These are phyloP conservation scores for Hymenoscyphus salicellus DNA, from an alignment of 2,329 filamentous ascomycete genomes.

Conservation along the genomic window DNA sequence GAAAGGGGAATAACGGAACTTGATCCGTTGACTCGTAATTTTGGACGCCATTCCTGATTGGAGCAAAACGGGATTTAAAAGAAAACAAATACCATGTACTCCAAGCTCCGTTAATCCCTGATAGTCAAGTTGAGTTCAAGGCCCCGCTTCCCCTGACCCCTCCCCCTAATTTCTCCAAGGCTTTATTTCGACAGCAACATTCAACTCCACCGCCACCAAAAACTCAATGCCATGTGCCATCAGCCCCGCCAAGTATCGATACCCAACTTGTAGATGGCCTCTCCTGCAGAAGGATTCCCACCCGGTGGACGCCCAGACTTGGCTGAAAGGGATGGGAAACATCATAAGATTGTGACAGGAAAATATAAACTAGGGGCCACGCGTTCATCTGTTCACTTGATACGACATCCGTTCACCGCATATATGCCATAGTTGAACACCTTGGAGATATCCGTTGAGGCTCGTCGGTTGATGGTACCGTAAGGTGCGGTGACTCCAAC, in stretches of 20 bases:
- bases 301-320: too few species aligned
- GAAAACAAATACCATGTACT: not conserved
- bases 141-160: too few species aligned
- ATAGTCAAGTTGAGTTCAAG: too few species aligned
- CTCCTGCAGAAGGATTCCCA: not conserved
- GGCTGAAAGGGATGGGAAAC: too few species aligned
- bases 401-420: not conserved
- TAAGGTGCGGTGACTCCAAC: too few species aligned
- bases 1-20: not conserved
- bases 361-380: not conserved
- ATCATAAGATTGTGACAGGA: not conserved
- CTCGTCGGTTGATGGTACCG: constrained; percentile 7
- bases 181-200: not conserved
- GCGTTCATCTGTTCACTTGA: not conserved
- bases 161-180: not conserved
- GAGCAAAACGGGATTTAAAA: not conserved
- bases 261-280: not conserved
- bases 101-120: too few species aligned
- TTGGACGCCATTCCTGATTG: not conserved
- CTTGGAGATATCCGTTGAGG: constrained; percentile 3
- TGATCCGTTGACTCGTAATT: not conserved
- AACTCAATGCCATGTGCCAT: not conserved
- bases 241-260: not conserved
- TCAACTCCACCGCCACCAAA: not conserved
- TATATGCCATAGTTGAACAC: not conserved